Evolutionary conservation across 2,329 filamentous ascomycete species (phyloP), one percentile per base, ranked within the genome.

Genomic region (Botrytis pseudocinerea): DNA sequence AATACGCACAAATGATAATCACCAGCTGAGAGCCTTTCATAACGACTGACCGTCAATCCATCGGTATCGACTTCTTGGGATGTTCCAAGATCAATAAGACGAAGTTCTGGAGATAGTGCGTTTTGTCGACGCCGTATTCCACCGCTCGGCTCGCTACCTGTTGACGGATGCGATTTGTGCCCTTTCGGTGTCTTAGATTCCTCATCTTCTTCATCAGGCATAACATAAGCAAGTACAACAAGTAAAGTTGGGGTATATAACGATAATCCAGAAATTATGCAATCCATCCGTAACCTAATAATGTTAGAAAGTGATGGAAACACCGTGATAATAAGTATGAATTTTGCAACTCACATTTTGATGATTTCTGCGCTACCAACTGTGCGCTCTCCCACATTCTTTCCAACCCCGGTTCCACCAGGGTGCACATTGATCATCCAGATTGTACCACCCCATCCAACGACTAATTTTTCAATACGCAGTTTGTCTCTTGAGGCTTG

Each of bases 231-330:
- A 84, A 99, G 91, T 79, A 98, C 92, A 79, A 97, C 89, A 82
- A 99, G 87, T 78, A 97, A 87, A 80, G 90, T 96, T 81, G 94
- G 93, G 81, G 94, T 97, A 90, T 98, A 98, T 83, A 99, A 87
- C 76, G 95, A 97, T 83, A 99, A 92, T 79, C 96, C 96, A 81
- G 96, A 97, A 85, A 99, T 94, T 82, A 97, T 94, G 86, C 96
- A 98, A 85, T 99, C 96, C 83, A 96, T 97, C 80, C 94, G 93
- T 83, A 98, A 89, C 83, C 92, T 95, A 76, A 28, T 40, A 40
- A 69, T 76, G 80, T 83, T 77, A 83, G 81, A 60, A 54, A 6
- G 62, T 38, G 61, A 44, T 12, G 0, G 62, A 28, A 59, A 38
- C 8, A 61, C 14, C 42, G 25, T 35, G 20, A 62, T 60, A 68